These are phyloP conservation scores for Magnusiomyces tetraspermus DNA, from an alignment of 1,139 yeast species.

Conservation along the genomic window DNA sequence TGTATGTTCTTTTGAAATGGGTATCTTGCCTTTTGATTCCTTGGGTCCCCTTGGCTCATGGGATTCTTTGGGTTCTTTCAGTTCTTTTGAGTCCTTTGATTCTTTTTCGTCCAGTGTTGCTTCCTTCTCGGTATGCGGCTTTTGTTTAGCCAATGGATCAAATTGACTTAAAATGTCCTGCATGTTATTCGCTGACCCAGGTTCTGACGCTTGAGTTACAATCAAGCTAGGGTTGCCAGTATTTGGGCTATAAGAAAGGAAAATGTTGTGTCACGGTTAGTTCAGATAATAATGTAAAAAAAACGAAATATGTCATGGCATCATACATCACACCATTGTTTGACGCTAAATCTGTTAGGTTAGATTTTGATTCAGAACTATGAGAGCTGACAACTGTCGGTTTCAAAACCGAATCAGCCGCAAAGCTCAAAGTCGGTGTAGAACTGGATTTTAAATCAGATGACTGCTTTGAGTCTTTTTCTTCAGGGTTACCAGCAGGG, in stretches of 20 bases:
- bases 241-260: neutral
- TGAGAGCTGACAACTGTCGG: neutral
- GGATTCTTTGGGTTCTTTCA: no score
- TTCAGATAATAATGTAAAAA: neutral
- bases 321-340: neutral
- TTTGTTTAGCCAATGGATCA: conserved; percentile 23
- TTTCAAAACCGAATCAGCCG: neutral
- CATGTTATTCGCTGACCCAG: conserved; percentile 15
- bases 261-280: neutral
- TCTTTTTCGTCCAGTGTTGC: neutral
- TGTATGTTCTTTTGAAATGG: no score
- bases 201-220: neutral
- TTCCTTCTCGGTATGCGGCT: neutral
- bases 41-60: no score
- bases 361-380: neutral
- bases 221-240: neutral
- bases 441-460: neutral
- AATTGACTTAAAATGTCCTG: conserved; percentile 28
- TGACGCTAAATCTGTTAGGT: neutral
- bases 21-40: no score
- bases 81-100: no score
- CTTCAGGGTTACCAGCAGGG: no score
- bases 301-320: neutral
- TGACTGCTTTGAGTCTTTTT: no score
- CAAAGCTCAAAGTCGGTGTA: no score